Evolutionary conservation across 768 basidiomycete genomes (phyloP), one percentile per base, ranked within the genome.

Genomic region (Gautieria morchelliformis): DNA sequence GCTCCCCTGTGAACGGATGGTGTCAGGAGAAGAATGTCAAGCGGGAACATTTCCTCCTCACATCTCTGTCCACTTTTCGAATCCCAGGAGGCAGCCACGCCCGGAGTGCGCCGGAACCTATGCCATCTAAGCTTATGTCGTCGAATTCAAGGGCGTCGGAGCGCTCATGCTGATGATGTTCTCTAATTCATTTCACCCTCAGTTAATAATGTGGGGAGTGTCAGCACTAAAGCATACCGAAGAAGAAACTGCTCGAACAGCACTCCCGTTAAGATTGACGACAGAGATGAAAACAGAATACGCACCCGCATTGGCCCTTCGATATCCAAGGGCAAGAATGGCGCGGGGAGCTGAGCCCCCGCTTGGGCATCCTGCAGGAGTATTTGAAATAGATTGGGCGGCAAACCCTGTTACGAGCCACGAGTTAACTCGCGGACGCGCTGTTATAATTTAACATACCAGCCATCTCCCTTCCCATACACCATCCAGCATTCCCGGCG

Each of bases 391-490:
- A 35, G n/a, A 56, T 57, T 49, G 10, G 56, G 56, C 2, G 45
- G 56, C 9, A 37, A 17, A 4, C 19, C 42, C 56, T 57, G 30
- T 53, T 33, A 56, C 15, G 32, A 30, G 35, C 57, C 52, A 41
- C 42, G 37, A 42, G 32, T 42, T 41, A 54, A 53, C 20, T 33
- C 32, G 19, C 22, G 53, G 15, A 54, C 56, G 41, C 47, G 57
- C 9, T 53, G 32, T 15, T 32, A 20, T 19, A 14, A 47, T 35
- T 40, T 20, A 6, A 77, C 82, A 58, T 53, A 86, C 84, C 55
- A 82, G 69, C 67, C 84, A 74, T 19, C 80, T 72, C 4, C 87
- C 86, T 58, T 82, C 76, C 82, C 81, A 87, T 5, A 78, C 69
- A 3, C 85, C 85, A 20, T 66, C 67, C 62, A 85, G 69, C 3